phyloP scores from a whole-genome alignment of 176 grass and related monocot species.

The Triticum dicoccoides region DNA sequence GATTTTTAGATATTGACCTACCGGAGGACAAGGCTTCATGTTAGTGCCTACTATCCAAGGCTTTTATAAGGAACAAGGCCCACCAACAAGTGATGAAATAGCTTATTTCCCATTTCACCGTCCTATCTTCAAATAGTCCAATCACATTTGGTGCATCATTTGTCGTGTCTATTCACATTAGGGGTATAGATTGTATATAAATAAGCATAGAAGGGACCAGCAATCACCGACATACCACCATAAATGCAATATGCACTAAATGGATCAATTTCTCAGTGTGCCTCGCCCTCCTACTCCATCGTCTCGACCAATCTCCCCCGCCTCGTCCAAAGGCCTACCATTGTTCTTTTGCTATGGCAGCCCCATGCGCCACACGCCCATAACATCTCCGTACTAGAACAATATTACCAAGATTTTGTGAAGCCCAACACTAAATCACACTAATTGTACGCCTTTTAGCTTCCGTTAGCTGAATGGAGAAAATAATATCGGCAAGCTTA shows the following conservation, averaged over 20 bases:
- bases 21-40: not conserved
- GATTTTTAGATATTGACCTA: not conserved
- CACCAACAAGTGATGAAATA: not conserved
- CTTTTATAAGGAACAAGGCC: not conserved
- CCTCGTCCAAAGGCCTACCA: too few species aligned
- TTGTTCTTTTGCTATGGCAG: too few species aligned
- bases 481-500: too few species aligned
- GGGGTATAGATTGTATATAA: not conserved
- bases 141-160: not conserved
- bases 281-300: not conserved
- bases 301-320: not conserved
- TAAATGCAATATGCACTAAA: too few species aligned
- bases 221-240: not conserved
- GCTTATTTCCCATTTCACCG: not conserved
- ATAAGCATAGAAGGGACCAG: not conserved
- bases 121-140: not conserved
- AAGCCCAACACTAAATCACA: too few species aligned
- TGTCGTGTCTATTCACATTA: not conserved
- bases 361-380: too few species aligned
- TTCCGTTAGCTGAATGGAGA: too few species aligned
- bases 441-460: too few species aligned
- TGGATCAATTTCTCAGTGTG: too few species aligned
- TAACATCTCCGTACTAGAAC: too few species aligned
- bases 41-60: not conserved
- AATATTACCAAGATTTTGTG: too few species aligned